phyloP scores from a whole-genome alignment of 495 filamentous ascomycete genomes.

The Venustampulla echinocandica region DNA sequence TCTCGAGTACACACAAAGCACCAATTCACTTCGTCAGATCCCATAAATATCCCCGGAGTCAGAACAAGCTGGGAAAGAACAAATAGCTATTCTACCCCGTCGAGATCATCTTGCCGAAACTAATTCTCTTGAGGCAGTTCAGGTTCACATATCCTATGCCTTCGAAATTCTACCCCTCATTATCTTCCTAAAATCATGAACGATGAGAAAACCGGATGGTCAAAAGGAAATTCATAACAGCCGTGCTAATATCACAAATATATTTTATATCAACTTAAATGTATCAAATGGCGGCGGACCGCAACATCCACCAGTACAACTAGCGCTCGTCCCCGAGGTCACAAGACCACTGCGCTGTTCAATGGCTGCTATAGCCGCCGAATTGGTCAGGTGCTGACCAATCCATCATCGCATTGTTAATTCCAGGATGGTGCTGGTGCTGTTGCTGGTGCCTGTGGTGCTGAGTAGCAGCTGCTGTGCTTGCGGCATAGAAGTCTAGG shows the following conservation, averaged over 20 bases:
- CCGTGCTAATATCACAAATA: constrained; percentile 21
- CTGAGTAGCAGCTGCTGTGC: constrained; percentile 15
- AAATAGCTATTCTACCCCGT: constrained; percentile 11
- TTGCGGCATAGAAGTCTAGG: constrained; percentile 21
- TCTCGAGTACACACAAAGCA: not conserved
- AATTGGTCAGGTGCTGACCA: constrained; percentile 19
- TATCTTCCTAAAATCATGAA: not conserved
- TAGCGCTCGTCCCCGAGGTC: constrained; percentile 2
- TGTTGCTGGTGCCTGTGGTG: not conserved
- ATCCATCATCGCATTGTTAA: constrained; percentile 13
- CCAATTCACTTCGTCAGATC: not conserved
- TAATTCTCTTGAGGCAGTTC: constrained; percentile 1
- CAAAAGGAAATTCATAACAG: constrained; percentile 10
- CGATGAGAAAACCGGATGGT: constrained; percentile 5
- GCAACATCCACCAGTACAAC: constrained; percentile 17
- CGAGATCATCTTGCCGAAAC: constrained; percentile 11
- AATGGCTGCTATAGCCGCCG: constrained; percentile 10
- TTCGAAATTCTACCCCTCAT: not conserved
- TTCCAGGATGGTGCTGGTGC: not conserved
- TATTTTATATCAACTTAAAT: constrained; percentile 2
- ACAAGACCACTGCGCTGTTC: not conserved
- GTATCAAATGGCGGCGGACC: constrained; percentile 6
- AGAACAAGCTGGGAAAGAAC: not conserved
- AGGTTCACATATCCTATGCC: not conserved
- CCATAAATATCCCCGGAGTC: constrained; percentile 17